A percentile compares a stretch with the other conserved stretches of the same genome.
Conservation (phyloP, 169 alveolate genomes). For the Cryptosporidium ryanae region DNA sequence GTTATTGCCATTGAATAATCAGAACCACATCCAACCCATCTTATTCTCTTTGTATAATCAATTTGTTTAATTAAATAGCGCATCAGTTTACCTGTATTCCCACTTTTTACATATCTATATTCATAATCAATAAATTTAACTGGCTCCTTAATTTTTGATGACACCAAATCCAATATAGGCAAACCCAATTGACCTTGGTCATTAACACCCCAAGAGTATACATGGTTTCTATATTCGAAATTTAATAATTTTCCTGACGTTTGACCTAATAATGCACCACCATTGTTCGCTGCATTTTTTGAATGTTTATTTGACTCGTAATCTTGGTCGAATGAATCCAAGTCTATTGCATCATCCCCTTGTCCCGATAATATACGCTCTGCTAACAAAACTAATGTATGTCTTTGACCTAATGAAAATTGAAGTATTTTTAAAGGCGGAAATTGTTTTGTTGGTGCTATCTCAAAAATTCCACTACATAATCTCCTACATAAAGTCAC, state of each 20-base stretch:
- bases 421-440: slow-evolving; percentile 71
- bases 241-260: slow-evolving; percentile 63
- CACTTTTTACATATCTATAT: slow-evolving; percentile 38
- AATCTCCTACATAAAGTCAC: slow-evolving; percentile 71
- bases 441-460: slow-evolving; percentile 72
- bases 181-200: slow-evolving; percentile 67
- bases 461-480: slow-evolving; percentile 67
- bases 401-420: slow-evolving; percentile 70
- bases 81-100: slow-evolving; percentile 25
- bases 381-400: slow-evolving; percentile 64
- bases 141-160: slow-evolving; percentile 62
- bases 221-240: slow-evolving; percentile 73
- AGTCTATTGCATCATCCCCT: slow-evolving; percentile 39
- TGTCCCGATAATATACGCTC: slow-evolving; percentile 68
- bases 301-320: slow-evolving; percentile 2
- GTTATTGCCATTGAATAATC: slow-evolving; percentile 72
- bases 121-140: slow-evolving; percentile 50
- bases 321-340: slow-evolving; percentile 40
- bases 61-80: slow-evolving; percentile 66
- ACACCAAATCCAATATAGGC: slow-evolving; percentile 33
- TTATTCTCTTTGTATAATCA: slow-evolving; percentile 67
- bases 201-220: slow-evolving; percentile 70
- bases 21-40: slow-evolving; percentile 74
- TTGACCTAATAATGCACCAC: slow-evolving; percentile 61
- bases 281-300: slow-evolving; percentile 8